These are phyloP conservation scores for Neoarthrinium moseri DNA, from an alignment of 2,329 filamentous ascomycete genomes.

Conservation along the genomic window DNA sequence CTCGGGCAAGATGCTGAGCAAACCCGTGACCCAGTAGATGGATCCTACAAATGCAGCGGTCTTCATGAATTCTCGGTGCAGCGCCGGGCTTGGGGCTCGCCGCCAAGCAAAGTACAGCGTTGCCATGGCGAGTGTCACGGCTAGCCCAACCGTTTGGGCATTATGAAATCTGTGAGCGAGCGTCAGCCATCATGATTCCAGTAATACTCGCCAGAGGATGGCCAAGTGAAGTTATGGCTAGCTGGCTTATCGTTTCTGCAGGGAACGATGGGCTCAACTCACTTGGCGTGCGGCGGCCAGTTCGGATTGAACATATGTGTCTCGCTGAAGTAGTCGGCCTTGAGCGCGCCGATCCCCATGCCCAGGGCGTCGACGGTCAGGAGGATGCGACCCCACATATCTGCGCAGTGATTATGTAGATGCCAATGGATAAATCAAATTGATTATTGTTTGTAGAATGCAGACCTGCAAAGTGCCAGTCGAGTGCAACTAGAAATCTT, in stretches of 20 bases:
- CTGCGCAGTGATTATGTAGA: too few species aligned
- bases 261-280: constrained; percentile 22
- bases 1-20: constrained; percentile 35
- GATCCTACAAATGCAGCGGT: constrained; percentile 34
- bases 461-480: too few species aligned
- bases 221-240: not conserved
- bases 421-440: too few species aligned
- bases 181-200: not conserved
- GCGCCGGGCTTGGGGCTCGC: constrained; percentile 15
- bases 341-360: constrained; percentile 35
- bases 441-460: too few species aligned
- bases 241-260: not conserved
- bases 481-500: too few species aligned
- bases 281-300: constrained; percentile 47
- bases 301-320: constrained; percentile 42
- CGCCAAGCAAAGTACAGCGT: constrained; percentile 41
- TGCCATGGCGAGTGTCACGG: constrained; percentile 33
- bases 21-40: constrained; percentile 40
- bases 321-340: constrained; percentile 35
- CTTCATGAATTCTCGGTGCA: constrained; percentile 29
- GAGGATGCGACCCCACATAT: constrained; percentile 18
- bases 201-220: too few species aligned
- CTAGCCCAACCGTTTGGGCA: constrained; percentile 40
- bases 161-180: constrained; percentile 34
- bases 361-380: constrained; percentile 36